Percentiles rank a stretch among this genome's conserved stretches.
Conservation (phyloP, 352 stramenopile species). For the Peronospora farinosa region DNA sequence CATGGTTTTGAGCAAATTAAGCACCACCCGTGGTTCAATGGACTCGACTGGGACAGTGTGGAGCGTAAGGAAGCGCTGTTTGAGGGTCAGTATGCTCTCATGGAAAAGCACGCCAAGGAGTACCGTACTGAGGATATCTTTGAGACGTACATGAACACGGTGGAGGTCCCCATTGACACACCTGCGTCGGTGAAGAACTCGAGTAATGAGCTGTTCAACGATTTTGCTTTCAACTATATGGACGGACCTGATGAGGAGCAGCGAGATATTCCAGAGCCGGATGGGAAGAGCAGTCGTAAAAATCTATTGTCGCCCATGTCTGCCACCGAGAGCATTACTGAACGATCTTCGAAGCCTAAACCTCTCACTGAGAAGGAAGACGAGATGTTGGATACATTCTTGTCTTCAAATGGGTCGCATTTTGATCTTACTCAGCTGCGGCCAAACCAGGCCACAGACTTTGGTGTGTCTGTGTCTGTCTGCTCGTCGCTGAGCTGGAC, state of each 20-base stretch:
- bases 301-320: conserved; percentile 23
- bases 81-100: conserved; percentile 63
- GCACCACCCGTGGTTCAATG: conserved; percentile 81
- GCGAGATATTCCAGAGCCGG: conserved; percentile 33
- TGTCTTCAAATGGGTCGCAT: conserved; percentile 47
- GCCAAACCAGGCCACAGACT: conserved; percentile 61
- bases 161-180: conserved; percentile 79
- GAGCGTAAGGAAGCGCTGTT: conserved; percentile 51
- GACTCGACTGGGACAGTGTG: conserved; percentile 82
- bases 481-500: conserved; percentile 58
- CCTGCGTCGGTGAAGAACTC: conserved; percentile 71
- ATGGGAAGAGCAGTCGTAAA: conserved; percentile 30
- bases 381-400: conserved; percentile 40
- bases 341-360: conserved; percentile 16
- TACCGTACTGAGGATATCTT: conserved; percentile 77
- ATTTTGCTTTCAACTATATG: conserved; percentile 84
- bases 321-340: conserved; percentile 17
- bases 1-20: conserved; percentile 85
- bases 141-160: conserved; percentile 84
- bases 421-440: conserved; percentile 73
- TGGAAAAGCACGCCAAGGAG: conserved; percentile 79
- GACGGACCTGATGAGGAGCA: conserved; percentile 51
- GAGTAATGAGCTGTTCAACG: conserved; percentile 63
- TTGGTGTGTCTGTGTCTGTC: conserved; percentile 44
- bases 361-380: conserved; percentile 22